A percentile compares a stretch with the other conserved stretches of the same genome.
Evolutionary conservation across 2,329 filamentous ascomycete species (phyloP).

Genomic region (Dothistroma pini): DNA sequence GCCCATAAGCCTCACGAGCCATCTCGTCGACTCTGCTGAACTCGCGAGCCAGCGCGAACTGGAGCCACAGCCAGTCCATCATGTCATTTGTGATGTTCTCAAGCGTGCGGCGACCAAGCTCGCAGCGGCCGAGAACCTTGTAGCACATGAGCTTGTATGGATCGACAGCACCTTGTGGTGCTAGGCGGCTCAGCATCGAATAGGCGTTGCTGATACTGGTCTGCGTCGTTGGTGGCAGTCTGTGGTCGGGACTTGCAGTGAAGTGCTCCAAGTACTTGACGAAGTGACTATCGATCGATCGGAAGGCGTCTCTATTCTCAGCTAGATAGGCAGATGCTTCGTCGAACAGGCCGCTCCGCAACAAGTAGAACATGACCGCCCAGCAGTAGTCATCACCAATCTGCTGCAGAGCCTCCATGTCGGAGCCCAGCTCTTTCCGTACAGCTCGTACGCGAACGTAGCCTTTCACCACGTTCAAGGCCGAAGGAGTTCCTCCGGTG

Average conservation of each 20-base stretch:
- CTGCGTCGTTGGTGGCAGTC: conserved; percentile 73
- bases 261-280: conserved; percentile 83
- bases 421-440: conserved; percentile 78
- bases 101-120: conserved; percentile 55
- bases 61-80: conserved; percentile 66
- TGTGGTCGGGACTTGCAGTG: conserved; percentile 69
- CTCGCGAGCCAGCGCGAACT: conserved; percentile 61
- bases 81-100: conserved; percentile 57
- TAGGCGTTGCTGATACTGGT: conserved; percentile 89
- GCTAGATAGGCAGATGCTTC: conserved; percentile 87
- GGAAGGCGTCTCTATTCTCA: conserved; percentile 73
- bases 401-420: conserved; percentile 68
- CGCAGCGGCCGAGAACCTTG: conserved; percentile 85
- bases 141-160: conserved; percentile 97
- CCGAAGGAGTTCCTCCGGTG: conserved; percentile 81
- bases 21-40: conserved; percentile 59
- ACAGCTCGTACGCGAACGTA: conserved; percentile 79
- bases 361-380: conserved; percentile 88
- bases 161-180: conserved; percentile 81
- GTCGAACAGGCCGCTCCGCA: conserved; percentile 76
- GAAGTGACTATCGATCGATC: conserved; percentile 87
- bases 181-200: conserved; percentile 76
- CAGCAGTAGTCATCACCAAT: conserved; percentile 78
- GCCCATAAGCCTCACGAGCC: conserved; percentile 59
- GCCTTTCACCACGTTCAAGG: conserved; percentile 85